Base-by-base conservation (phyloP, 768 basidiomycete genomes). In the Paxillus involutus region DNA sequence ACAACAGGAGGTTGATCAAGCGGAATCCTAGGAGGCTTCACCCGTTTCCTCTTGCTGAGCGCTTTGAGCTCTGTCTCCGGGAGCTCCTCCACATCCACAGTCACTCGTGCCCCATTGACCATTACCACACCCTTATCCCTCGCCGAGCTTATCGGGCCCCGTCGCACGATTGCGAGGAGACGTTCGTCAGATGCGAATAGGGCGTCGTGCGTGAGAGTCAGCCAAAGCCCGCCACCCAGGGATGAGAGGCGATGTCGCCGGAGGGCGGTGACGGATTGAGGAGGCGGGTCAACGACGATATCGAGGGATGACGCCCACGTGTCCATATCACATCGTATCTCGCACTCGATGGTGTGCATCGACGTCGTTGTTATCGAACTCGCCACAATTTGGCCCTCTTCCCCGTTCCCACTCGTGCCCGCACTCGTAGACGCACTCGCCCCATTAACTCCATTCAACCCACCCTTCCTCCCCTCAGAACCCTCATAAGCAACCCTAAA, bases 161-260 rank as follows among this genome's bases (percentile, higher is more conserved):
- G 80, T 17, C 91, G 81, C 8, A 96, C 85, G 55, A 94, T 85
- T 12, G 80, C 80, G 45, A 86, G 72, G 0, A 95, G 73, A 45
- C 87, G 81, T 51, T 95, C 94, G 39, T 91, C 86, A 19, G 85
- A 83, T 6, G 88, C 79, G 59, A 85, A 83, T n/a, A 86, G 69
- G 2, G 84, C 83, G 57, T 96, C 91, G 62, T 98, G 95, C 5
- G 84, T 88, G 62, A 98, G 77, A 0, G 93, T 94, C 26, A 99
- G 70, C 97, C 97, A 99, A 17, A 97, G 71, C 0, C 97, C 97
- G 14, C 96, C 95, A 3, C 96, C 96, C 33, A 88, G 86, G 4
- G 80, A 74, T 1, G 93, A 93, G 6, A 98, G 77, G 6, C 88
- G 82, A 71, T 98, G 96, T 30, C 97, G 82, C 8, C 89, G 83